A percentile compares a stretch with the other conserved stretches of the same genome.
These are phyloP conservation scores for Hyaloscypha finlandica DNA, from an alignment of 495 filamentous ascomycete species.

Conservation along the genomic window DNA sequence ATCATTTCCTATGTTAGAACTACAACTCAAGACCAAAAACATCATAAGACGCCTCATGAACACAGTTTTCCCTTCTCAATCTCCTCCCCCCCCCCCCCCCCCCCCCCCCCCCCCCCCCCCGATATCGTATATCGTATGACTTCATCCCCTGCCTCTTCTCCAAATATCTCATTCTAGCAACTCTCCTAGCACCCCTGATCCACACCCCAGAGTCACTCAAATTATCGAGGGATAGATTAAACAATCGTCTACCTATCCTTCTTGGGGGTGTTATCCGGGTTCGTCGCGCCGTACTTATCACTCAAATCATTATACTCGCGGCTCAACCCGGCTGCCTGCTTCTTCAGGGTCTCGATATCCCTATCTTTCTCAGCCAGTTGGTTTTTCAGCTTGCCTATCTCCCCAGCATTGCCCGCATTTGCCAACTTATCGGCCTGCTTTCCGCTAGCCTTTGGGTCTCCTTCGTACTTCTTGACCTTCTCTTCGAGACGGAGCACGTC, in stretches of 20 bases:
- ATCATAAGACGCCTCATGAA: constrained; percentile 15
- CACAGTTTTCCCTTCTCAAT: background rate
- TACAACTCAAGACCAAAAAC: background rate
- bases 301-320: constrained; percentile 82
- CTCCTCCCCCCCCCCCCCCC: no score
- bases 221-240: background rate
- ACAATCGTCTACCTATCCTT: constrained; percentile 40
- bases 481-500: constrained; percentile 92
- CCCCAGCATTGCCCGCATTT: constrained; percentile 69
- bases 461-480: constrained; percentile 83
- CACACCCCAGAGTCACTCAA: background rate
- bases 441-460: constrained; percentile 69
- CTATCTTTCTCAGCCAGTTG: constrained; percentile 70
- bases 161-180: background rate
- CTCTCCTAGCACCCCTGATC: background rate
- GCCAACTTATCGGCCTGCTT: constrained; percentile 67
- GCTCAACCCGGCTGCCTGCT: constrained; percentile 75
- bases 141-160: background rate
- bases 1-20: constrained; percentile 10
- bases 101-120: no score
- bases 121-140: no score
- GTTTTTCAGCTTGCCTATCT: constrained; percentile 69
- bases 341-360: constrained; percentile 80
- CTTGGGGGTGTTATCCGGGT: constrained; percentile 34
- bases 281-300: constrained; percentile 67